Conservation (phyloP, 176 grass and related monocot species). For the Tillandsia leiboldiana region DNA sequence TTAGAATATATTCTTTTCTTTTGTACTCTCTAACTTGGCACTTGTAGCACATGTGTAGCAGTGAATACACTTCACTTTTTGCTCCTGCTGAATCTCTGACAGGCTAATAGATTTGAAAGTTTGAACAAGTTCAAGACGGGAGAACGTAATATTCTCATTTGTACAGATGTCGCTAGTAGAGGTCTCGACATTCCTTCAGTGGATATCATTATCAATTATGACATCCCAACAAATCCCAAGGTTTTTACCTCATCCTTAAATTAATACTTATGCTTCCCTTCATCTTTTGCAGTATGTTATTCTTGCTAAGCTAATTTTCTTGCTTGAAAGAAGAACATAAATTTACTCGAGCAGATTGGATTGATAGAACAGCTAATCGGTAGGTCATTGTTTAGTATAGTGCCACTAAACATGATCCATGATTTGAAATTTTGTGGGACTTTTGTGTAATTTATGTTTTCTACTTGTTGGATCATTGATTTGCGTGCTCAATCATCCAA, state of each 20-base stretch:
- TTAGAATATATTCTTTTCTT: too few relatives aligned
- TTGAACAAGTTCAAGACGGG: slow-evolving; percentile 76
- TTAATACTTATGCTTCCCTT: not conserved
- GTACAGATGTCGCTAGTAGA: slow-evolving; percentile 84
- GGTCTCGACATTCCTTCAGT: slow-evolving; percentile 93
- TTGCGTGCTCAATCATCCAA: too few relatives aligned
- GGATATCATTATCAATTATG: slow-evolving; percentile 83
- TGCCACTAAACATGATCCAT: too few relatives aligned
- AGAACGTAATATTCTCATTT: slow-evolving; percentile 72
- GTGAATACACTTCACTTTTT: too few relatives aligned
- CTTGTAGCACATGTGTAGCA: too few relatives aligned
- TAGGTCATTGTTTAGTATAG: slow-evolving; percentile 10
- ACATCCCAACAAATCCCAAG: slow-evolving; percentile 87
- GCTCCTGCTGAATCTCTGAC: not conserved
- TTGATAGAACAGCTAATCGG: slow-evolving; percentile 66
- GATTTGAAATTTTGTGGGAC: too few relatives aligned
- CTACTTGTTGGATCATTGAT: too few relatives aligned
- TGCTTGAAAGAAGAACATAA: too few relatives aligned
- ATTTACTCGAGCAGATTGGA: slow-evolving; percentile 40
- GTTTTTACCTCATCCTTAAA: slow-evolving; percentile 15
- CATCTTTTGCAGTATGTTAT: not conserved
- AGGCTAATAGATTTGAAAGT: slow-evolving; percentile 76
- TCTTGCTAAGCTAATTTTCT: not conserved
- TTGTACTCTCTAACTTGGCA: too few relatives aligned
- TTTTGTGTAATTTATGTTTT: too few relatives aligned